Evolutionary conservation across 371 early-diverging fungal species (phyloP).

Genomic region (Lichtheimia corymbifera): DNA sequence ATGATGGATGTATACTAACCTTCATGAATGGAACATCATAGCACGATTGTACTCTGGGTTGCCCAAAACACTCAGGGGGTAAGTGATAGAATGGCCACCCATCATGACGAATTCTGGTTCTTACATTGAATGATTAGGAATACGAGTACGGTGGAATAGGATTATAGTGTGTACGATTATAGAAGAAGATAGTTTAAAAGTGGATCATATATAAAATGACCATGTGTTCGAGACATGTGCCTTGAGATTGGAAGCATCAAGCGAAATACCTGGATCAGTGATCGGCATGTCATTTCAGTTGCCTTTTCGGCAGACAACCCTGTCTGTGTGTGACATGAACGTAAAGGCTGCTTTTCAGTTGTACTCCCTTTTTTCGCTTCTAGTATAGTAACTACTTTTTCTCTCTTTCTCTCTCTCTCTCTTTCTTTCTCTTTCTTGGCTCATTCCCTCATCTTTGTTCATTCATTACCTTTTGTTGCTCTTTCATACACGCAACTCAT

Average conservation of each 20-base stretch:
- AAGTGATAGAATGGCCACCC: constrained; percentile 12
- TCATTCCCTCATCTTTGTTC: constrained; percentile 7
- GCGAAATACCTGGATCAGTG: too few species aligned
- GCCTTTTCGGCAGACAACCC: too few species aligned
- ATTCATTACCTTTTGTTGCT: constrained; percentile 5
- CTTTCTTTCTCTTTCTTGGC: too few species aligned
- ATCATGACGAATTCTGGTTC: neutral
- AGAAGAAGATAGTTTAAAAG: neutral
- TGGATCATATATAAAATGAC: too few species aligned
- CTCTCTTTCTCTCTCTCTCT: too few species aligned
- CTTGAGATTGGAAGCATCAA: too few species aligned
- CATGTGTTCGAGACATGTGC: too few species aligned
- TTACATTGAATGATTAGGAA: constrained; percentile 13
- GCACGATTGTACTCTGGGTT: constrained; percentile 48
- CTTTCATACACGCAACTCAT: constrained; percentile 1
- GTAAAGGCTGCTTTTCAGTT: too few species aligned
- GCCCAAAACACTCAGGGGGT: constrained; percentile 51
- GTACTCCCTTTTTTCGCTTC: neutral
- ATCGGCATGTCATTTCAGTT: too few species aligned
- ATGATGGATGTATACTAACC: neutral
- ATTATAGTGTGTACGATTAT: constrained; percentile 7
- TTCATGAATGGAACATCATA: constrained; percentile 14
- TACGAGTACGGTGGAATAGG: constrained; percentile 19
- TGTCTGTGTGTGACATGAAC: neutral
- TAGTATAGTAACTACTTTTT: constrained; percentile 2